Evolutionary conservation across 2,329 filamentous ascomycete species (phyloP), one percentile per base, ranked within the genome.

Genomic region (Xylaria sp.): DNA sequence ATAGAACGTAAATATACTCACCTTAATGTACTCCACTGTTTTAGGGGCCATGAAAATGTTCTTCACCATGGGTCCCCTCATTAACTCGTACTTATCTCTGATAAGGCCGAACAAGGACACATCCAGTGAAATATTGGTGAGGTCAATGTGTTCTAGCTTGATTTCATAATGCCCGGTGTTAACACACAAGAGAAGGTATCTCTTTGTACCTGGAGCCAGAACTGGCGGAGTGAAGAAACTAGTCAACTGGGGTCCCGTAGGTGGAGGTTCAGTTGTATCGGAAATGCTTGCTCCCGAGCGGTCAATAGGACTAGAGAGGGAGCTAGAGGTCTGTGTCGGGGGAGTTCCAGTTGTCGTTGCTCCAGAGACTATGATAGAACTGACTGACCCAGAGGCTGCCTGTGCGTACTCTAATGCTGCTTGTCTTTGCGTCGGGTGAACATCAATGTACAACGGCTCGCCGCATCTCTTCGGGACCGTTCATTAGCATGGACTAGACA

Each of bases 151-250:
- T n/a, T n/a, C n/a, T n/a, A n/a, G n/a, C n/a, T n/a, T n/a, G n/a
- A n/a, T n/a, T n/a, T n/a, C n/a, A n/a, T n/a, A n/a, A n/a, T n/a
- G n/a, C 5, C 58, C 51, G 0, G 72, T 73, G 39, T 73, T 74
- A 23, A 74, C 72, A 46, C 70, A 73, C 6, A 74, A 63, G 6
- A 74, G 67, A 46, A 74, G 59, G 54, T 63, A 72, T 9, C 66
- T 66, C 20, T 72, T 73, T 9, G 65, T 70, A 7, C 70, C 70
- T 1, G 55, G 48, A 4, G 65, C 55, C 20, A 72, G 23, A 46
- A 31, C 25, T n/a, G 65, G 61, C 4, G 56, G 31, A 31, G 18
- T 37, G 48, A 50, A 54, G 7, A 37, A 44, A 12, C 15, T 37
- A 15, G 5, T 18, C 15, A 48, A 23, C 23, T 44, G 61, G 31